Conservation (phyloP, 139 green algal genomes). For the Picochlorum costavermella region DNA sequence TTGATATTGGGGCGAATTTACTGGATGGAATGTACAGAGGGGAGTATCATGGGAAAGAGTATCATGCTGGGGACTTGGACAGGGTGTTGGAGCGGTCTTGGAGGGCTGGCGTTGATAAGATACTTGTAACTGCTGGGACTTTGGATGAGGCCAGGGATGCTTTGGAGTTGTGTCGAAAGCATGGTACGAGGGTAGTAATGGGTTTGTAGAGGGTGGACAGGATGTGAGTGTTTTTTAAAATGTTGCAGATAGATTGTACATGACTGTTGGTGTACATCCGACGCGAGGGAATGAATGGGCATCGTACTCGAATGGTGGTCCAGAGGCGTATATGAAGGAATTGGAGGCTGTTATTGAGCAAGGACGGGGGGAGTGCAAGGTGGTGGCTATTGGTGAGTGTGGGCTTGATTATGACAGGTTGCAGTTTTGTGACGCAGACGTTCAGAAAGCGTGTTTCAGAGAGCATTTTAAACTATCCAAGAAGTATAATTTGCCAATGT, state of each 20-base stretch:
- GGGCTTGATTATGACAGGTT: constrained; percentile 68
- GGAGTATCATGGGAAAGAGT: constrained; percentile 51
- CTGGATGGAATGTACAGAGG: constrained; percentile 66
- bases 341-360: constrained; percentile 38
- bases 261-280: constrained; percentile 78
- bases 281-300: constrained; percentile 73
- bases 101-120: constrained; percentile 44
- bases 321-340: constrained; percentile 41
- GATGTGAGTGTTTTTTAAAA: constrained; percentile 23
- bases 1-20: constrained; percentile 72
- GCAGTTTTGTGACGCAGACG: constrained; percentile 69
- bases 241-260: constrained; percentile 44
- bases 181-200: constrained; percentile 16
- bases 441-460: constrained; percentile 56
- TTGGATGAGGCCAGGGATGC: constrained; percentile 43
- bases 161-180: constrained; percentile 36
- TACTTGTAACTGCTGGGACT: constrained; percentile 66
- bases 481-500: constrained; percentile 63
- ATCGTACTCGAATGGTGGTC: constrained; percentile 9
- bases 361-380: constrained; percentile 50
- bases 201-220: not conserved
- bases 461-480: constrained; percentile 58
- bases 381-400: constrained; percentile 80
- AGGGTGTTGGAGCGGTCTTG: constrained; percentile 49
- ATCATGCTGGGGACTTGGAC: constrained; percentile 51